A percentile compares a stretch with the other conserved stretches of the same genome.
Conservation (phyloP, 495 filamentous ascomycete genomes). For the Pseudevernia furfuracea region DNA sequence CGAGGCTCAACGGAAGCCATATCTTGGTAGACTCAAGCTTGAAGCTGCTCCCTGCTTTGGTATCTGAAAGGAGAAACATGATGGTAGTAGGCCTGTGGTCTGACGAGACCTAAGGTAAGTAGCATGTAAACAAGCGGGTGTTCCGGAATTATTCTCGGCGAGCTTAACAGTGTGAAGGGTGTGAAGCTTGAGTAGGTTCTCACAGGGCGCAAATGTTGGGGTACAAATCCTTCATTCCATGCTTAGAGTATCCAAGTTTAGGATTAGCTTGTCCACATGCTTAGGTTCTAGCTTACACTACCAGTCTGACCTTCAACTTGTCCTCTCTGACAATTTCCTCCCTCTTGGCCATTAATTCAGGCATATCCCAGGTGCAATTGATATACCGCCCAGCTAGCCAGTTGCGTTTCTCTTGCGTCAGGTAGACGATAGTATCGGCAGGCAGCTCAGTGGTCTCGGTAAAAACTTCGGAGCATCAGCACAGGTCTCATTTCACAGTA, state of each 20-base stretch:
- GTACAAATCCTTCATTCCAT: not conserved
- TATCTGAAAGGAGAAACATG: not conserved
- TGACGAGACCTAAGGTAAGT: not conserved
- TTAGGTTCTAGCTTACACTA: slow-evolving; percentile 12
- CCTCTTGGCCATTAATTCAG: slow-evolving; percentile 36
- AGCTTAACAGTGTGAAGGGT: not conserved
- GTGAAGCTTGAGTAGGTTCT: not conserved
- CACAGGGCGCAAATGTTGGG: not conserved
- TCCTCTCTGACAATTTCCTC: slow-evolving; percentile 38
- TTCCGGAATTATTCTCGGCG: not conserved
- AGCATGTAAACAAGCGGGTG: not conserved
- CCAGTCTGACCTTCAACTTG: slow-evolving; percentile 39
- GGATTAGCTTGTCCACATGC: not conserved
- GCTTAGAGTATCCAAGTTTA: not conserved
- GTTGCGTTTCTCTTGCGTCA: slow-evolving; percentile 31
- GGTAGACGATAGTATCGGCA: slow-evolving; percentile 34
- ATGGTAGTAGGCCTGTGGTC: not conserved
- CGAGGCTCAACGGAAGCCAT: not conserved
- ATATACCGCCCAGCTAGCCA: slow-evolving; percentile 38
- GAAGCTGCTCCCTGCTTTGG: not conserved
- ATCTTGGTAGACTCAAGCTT: not conserved
- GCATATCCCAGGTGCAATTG: slow-evolving; percentile 40
- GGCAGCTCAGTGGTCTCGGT: slow-evolving; percentile 34
- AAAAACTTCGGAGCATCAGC: not conserved
- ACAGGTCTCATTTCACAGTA: not conserved